Evolutionary conservation across 495 filamentous ascomycete genomes (phyloP).

Genomic region (Daldinia caldariorum): DNA sequence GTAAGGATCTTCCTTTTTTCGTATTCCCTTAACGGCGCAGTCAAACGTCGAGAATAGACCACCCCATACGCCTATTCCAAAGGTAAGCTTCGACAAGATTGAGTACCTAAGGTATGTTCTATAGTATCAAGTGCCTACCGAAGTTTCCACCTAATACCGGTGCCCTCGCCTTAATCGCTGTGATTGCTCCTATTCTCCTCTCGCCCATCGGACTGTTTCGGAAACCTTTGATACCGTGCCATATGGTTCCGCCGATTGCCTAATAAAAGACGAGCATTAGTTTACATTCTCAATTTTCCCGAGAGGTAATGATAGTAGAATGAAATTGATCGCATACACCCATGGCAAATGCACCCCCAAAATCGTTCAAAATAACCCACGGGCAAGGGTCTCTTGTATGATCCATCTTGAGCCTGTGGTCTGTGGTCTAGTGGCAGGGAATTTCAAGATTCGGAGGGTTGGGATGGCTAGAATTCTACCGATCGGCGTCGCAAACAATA

Average conservation of each 20-base stretch:
- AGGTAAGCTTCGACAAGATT: constrained; percentile 6
- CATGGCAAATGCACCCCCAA: constrained; percentile 97
- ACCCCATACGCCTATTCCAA: constrained; percentile 75
- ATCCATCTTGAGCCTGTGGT: constrained; percentile 65
- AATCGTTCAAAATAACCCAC: constrained; percentile 95
- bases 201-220: constrained; percentile 90
- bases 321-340: constrained; percentile 69
- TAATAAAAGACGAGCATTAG: constrained; percentile 45
- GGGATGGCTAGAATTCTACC: not conserved
- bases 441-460: not conserved
- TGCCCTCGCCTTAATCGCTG: constrained; percentile 95
- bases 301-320: not conserved
- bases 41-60: constrained; percentile 94
- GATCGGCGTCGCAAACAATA: constrained; percentile 2
- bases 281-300: not conserved
- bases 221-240: constrained; percentile 98
- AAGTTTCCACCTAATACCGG: constrained; percentile 98
- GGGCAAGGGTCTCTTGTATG: constrained; percentile 91
- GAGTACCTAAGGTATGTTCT: no score
- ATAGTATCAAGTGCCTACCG: constrained; percentile 54
- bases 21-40: constrained; percentile 94
- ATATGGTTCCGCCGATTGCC: constrained; percentile 92
- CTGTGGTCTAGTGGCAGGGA: constrained; percentile 3
- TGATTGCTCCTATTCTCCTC: constrained; percentile 92
- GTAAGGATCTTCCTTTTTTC: constrained; percentile 97